Base-by-base conservation (phyloP, 495 filamentous ascomycete genomes). In the Elasticomyces elasticus region DNA sequence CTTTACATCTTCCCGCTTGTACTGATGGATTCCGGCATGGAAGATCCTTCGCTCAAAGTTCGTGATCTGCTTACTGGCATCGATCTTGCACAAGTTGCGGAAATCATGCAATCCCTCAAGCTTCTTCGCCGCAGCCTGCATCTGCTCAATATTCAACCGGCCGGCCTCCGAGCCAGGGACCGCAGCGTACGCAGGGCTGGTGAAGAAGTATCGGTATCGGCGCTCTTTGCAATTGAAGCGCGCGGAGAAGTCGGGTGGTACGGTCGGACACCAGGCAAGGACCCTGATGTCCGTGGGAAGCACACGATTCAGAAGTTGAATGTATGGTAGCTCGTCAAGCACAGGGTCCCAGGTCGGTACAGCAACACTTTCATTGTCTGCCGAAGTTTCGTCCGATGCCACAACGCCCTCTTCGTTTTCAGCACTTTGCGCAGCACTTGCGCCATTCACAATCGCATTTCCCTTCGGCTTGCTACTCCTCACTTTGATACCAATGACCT, bases 181-280 rank as follows among this genome's bases (percentile, higher is more conserved):
- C 0, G 89, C 88, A 24, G 79, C 62, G 60, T 88, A 94, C 1
- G 85, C 85, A 0, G 92, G 94, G 62, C 95, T 85, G 9, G 91
- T 97, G 74, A 98, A 98, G 77, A 95, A 96, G 70, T 97, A 98
- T 37, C 83, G 78, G 68, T 98, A 98, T 51, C 81, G 81, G 43
- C 92, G 79, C 67, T 94, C 87, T 44, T 82, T 76, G 71, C 92
- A 98, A 49, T 83, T 87, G 72, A 95, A 94, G n/a, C 94, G 82
- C 13, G 92, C 91, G 49, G 87, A 87, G 68, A 98, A 98, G 50
- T 78, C 77, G 15, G 71, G 68, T 0, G 89, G 87, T 25, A 83
- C 87, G 48, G 76, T 71, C 3, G 90, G 89, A 65, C 90, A 94
- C 92, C 94, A 98, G 37, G 92, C 92, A 25, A 97, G 76, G 33